Evolutionary conservation across 2,329 filamentous ascomycete genomes (phyloP), one percentile per base, ranked within the genome.

Genomic region (Thermomyces lanuginosus): DNA sequence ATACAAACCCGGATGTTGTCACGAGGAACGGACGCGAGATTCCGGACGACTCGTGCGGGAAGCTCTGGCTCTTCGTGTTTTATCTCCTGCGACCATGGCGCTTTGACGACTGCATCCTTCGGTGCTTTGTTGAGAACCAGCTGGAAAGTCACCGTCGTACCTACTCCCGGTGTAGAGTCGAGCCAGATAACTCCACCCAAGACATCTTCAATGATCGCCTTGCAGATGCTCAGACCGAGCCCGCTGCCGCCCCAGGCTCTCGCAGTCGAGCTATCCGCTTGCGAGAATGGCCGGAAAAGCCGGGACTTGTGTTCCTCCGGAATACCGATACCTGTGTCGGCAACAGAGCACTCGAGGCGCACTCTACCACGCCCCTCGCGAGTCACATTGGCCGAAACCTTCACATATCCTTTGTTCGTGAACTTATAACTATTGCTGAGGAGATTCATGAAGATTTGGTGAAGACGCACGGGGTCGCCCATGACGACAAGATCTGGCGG

Each of bases 381-480:
- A 23, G 82, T 73, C 11, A 83, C 66, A 13, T 67, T 67, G 4
- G 82, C 80, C 24, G 73, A 73, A 27, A 93, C 81, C 0, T 80
- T 91, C 32, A 93, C 79, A 0, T 76, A 79, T 1, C 84, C 84
- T 31, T 76, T 68, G 31, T 84, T 78, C 0, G 84, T 93, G 46
- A 93, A 93, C 47, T 93, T 93, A 51, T 92, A 76, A 44, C 79
- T 86, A 57, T 93, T 93, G 36, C 78, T 79, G 22, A 93, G 77
- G 14, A 93, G 65, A 43, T 93, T 93, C 56, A 60, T 60, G 39
- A 60, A 59, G 14, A 92, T 84, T 42, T 92, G 83, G 24, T 83
- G 70, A 16, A 92, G 61, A 18, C 82, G 68, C 7, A 82, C 80
- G 6, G 82, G 81, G 42, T 92, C 83, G 8, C 84, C 83, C 42